Percentiles rank a stretch among this genome's conserved stretches.
These are phyloP conservation scores for Exsudoporus frostii DNA, from an alignment of 768 basidiomycete species.

Conservation along the genomic window DNA sequence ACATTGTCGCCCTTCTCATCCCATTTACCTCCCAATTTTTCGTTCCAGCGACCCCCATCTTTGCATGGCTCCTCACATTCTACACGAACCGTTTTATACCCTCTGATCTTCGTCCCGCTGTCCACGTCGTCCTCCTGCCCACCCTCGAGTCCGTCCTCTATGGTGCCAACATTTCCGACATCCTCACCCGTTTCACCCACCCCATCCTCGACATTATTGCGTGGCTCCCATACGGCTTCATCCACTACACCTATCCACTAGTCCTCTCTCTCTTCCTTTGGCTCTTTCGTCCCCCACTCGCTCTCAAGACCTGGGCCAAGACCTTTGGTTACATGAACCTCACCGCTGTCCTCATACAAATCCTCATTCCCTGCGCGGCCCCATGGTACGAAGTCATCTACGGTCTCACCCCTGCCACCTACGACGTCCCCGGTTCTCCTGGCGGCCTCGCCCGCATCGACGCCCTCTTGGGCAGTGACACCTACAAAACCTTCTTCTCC, in stretches of 20 bases:
- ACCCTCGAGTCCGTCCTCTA: constrained; percentile 94
- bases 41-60: constrained; percentile 81
- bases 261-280: constrained; percentile 82
- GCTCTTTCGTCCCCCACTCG: constrained; percentile 82
- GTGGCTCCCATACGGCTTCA: constrained; percentile 96
- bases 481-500: constrained; percentile 79
- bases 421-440: constrained; percentile 87
- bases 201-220: constrained; percentile 89
- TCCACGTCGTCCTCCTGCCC: constrained; percentile 90
- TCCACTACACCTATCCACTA: constrained; percentile 87
- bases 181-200: constrained; percentile 92
- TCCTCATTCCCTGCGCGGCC: constrained; percentile 87
- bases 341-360: constrained; percentile 81
- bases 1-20: constrained; percentile 64
- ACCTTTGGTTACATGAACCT: constrained; percentile 95
- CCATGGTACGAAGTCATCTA: constrained; percentile 99
- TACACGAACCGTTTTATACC: constrained; percentile 89
- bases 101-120: constrained; percentile 64
- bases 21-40: constrained; percentile 92
- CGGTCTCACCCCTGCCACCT: constrained; percentile 92
- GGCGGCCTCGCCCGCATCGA: constrained; percentile 94
- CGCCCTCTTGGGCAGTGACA: constrained; percentile 68
- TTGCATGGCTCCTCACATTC: constrained; percentile 82
- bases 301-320: constrained; percentile 79
- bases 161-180: constrained; percentile 96